Conservation (phyloP, 2,329 filamentous ascomycete species). For the Pezicula rhizophila region DNA sequence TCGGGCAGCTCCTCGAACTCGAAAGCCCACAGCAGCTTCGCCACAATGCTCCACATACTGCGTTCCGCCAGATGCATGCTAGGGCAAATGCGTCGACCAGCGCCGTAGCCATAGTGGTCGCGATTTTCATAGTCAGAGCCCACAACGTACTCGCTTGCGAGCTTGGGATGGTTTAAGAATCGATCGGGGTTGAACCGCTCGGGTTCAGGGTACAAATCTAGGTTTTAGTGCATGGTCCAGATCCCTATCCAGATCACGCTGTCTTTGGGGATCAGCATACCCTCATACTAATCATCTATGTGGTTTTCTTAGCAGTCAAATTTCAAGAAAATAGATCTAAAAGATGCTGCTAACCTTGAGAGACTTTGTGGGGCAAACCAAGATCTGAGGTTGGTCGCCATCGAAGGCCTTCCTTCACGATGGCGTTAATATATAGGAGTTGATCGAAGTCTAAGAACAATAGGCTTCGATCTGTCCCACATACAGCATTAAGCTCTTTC, state of each 20-base stretch:
- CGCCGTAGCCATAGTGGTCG: constrained; percentile 28
- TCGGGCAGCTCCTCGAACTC: constrained; percentile 10
- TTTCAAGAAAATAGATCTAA: background rate
- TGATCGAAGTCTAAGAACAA: constrained; percentile 31
- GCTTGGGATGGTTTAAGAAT: constrained; percentile 13
- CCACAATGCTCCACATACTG: constrained; percentile 22
- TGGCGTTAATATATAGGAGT: constrained; percentile 34
- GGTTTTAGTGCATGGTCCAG: constrained; percentile 30
- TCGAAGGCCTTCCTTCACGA: constrained; percentile 38
- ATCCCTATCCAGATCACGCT: constrained; percentile 23
- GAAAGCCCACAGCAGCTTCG: constrained; percentile 29
- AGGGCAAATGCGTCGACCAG: constrained; percentile 29
- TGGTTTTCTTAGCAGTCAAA: background rate
- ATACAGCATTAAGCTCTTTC: constrained; percentile 36
- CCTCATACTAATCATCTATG: constrained; percentile 24
- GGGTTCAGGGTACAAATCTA: constrained; percentile 32
- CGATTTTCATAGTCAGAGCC: constrained; percentile 43
- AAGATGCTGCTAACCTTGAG: background rate
- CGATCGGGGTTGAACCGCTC: constrained; percentile 36
- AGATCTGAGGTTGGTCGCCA: constrained; percentile 35
- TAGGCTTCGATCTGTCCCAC: constrained; percentile 31
- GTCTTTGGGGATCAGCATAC: constrained; percentile 31
- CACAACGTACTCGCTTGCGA: constrained; percentile 34
- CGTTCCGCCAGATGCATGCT: constrained; percentile 31
- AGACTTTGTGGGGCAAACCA: constrained; percentile 32